Conservation (phyloP, 2,329 filamentous ascomycete species). For the Phyllosticta paracitricarpa region DNA sequence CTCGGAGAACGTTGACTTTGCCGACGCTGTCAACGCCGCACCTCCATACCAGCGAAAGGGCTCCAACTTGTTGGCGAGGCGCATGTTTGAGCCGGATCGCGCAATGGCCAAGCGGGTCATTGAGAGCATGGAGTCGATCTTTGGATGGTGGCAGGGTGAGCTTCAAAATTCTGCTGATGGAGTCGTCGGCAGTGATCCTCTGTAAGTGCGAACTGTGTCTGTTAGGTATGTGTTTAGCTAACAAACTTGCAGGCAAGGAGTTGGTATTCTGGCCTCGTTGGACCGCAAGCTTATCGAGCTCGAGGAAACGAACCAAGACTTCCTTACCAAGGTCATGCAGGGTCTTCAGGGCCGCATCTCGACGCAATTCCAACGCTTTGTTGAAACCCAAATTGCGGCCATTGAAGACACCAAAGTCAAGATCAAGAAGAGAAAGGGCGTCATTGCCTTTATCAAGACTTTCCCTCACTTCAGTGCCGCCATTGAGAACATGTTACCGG, state of each 20-base stretch:
- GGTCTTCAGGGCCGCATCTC: slow-evolving; percentile 68
- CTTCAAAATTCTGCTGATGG: slow-evolving; percentile 74
- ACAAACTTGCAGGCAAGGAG: slow-evolving; percentile 57
- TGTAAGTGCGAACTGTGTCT: slow-evolving; percentile 49
- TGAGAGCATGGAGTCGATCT: slow-evolving; percentile 83
- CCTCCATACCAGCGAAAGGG: slow-evolving; percentile 59
- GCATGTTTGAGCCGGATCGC: slow-evolving; percentile 80
- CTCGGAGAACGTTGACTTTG: slow-evolving; percentile 69
- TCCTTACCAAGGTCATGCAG: slow-evolving; percentile 67
- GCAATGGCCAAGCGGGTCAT: slow-evolving; percentile 74
- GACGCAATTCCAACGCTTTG: slow-evolving; percentile 72
- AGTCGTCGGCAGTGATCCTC: slow-evolving; percentile 67
- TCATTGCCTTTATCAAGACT: slow-evolving; percentile 88
- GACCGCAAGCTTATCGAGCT: slow-evolving; percentile 71
- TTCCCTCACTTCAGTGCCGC: slow-evolving; percentile 80
- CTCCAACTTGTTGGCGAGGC: slow-evolving; percentile 61
- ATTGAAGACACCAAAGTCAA: slow-evolving; percentile 99
- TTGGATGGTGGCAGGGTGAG: slow-evolving; percentile 69
- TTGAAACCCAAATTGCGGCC: slow-evolving; percentile 88
- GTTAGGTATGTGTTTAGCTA: slow-evolving; percentile 11
- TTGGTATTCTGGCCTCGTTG: slow-evolving; percentile 72
- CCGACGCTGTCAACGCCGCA: slow-evolving; percentile 61
- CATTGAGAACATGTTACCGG: slow-evolving; percentile 70
- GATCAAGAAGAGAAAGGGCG: slow-evolving; percentile 95
- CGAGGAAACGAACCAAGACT: slow-evolving; percentile 88